These are phyloP conservation scores for Microthyrium microscopicum DNA, from an alignment of 2,329 filamentous ascomycete genomes.

Conservation along the genomic window DNA sequence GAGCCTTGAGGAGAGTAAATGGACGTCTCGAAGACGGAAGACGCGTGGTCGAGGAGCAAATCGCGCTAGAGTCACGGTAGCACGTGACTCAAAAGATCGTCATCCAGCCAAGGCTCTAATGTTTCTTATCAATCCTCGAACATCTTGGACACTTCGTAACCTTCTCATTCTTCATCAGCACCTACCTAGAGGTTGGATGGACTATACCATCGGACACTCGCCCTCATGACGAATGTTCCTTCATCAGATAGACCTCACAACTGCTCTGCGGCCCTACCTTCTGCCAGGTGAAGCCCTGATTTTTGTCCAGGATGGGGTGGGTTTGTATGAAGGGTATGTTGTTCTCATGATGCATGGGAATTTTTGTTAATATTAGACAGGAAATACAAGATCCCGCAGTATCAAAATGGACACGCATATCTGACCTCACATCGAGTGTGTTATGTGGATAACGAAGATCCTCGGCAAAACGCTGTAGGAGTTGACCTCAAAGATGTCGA, in stretches of 20 bases:
- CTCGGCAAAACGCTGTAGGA: constrained; percentile 67
- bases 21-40: no score
- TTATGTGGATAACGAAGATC: constrained; percentile 81
- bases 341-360: constrained; percentile 1
- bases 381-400: constrained; percentile 86
- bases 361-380: constrained; percentile 27
- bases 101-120: no score
- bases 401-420: constrained; percentile 93
- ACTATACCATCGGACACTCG: no score
- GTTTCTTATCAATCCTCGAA: no score
- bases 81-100: no score
- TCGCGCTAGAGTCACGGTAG: no score
- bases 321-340: constrained; percentile 86
- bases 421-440: constrained; percentile 89
- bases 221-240: constrained; percentile 99
- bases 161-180: no score
- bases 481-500: constrained; percentile 86
- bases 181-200: no score
- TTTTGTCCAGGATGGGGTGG: constrained; percentile 95
- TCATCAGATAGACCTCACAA: constrained; percentile 88
- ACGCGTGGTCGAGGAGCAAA: no score
- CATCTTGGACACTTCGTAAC: no score
- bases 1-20: no score
- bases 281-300: constrained; percentile 86
- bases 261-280: constrained; percentile 82